Evolutionary conservation across 441 rosid species (phyloP).

Genomic region (Euphorbia corollata): DNA sequence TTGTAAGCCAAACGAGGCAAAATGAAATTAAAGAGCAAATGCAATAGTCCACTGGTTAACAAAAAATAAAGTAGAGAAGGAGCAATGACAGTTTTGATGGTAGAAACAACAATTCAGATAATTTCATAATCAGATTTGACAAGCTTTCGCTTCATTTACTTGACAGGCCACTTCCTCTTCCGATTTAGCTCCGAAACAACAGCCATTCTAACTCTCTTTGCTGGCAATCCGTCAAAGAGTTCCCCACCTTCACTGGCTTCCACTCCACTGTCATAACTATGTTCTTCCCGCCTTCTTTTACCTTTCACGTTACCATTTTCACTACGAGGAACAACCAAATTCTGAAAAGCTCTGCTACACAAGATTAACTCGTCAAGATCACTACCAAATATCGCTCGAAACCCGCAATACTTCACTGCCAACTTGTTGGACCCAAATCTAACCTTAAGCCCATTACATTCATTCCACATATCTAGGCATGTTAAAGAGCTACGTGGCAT

Average conservation of each 20-base stretch:
- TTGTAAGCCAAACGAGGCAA: too few relatives aligned
- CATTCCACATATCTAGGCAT: neutral
- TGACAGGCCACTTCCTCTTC: neutral
- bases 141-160: neutral
- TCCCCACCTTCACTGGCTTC: neutral
- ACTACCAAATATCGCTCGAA: neutral
- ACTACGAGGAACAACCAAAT: neutral
- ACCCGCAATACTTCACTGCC: neutral
- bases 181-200: neutral
- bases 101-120: too few relatives aligned
- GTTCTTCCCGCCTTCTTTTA: neutral
- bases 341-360: constrained; percentile 1
- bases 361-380: neutral
- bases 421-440: neutral
- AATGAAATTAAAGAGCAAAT: too few relatives aligned
- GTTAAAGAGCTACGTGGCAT: neutral
- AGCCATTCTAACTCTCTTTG: neutral
- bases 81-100: too few relatives aligned
- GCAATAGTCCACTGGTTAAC: too few relatives aligned
- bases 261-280: neutral
- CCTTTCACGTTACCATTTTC: neutral
- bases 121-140: neutral
- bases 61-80: too few relatives aligned
- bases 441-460: neutral
- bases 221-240: neutral